A percentile compares a stretch with the other conserved stretches of the same genome.
Conservation (phyloP, 2,329 filamentous ascomycete genomes). For the Fusarium sp. region DNA sequence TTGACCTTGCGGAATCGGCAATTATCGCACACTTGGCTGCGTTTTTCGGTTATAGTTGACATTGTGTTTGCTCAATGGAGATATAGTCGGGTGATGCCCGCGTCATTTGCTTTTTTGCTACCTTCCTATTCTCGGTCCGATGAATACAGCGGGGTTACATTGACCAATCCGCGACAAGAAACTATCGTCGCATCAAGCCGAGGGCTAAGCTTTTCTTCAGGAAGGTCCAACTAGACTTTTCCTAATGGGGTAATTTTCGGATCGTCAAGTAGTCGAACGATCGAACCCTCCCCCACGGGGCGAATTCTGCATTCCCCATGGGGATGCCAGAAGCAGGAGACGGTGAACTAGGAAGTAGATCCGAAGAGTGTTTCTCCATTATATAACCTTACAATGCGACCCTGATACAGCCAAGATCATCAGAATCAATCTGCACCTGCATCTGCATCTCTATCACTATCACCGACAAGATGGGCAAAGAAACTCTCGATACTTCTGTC, state of each 20-base stretch:
- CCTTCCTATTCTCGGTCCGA: conserved; percentile 22
- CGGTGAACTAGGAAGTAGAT: conserved; percentile 12
- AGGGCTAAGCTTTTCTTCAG: neutral
- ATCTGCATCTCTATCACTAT: neutral
- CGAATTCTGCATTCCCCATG: neutral
- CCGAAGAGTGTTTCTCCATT: conserved; percentile 6
- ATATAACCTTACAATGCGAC: conserved; percentile 25
- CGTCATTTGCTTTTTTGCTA: neutral
- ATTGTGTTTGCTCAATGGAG: conserved; percentile 26
- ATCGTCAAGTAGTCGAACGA: neutral
- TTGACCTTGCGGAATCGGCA: conserved; percentile 51
- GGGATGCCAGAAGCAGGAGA: neutral
- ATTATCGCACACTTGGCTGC: conserved; percentile 46
- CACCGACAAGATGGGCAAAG: conserved; percentile 11
- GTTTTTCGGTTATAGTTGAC: conserved; percentile 14
- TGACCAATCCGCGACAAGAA: neutral
- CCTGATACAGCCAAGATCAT: conserved; percentile 5
- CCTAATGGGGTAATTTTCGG: conserved; percentile 41
- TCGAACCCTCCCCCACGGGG: conserved; percentile 12
- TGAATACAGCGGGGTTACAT: neutral
- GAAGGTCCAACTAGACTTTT: neutral
- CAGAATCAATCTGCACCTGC: neutral
- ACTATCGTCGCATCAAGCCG: neutral
- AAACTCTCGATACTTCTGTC: conserved; percentile 11
- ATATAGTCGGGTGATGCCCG: conserved; percentile 25